A percentile compares a stretch with the other conserved stretches of the same genome.
Evolutionary conservation across 2,329 filamentous ascomycete species (phyloP).

Genomic region (Exophiala phaeomuriformis): DNA sequence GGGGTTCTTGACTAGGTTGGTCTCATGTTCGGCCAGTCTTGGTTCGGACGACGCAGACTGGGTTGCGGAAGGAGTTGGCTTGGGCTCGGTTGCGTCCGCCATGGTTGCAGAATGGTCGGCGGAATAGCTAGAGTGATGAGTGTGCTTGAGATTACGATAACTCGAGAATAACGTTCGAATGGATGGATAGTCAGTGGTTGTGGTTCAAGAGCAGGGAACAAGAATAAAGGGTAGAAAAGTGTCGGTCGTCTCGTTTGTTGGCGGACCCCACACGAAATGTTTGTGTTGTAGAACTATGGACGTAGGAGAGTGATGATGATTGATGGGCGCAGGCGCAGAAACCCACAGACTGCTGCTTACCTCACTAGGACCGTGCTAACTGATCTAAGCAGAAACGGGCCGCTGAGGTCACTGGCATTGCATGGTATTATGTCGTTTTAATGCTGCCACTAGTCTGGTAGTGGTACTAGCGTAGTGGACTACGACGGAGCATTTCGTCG

Average conservation of each 20-base stretch:
- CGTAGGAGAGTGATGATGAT: not conserved
- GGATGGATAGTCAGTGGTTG: not conserved
- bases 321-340: not conserved
- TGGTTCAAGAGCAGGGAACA: not conserved
- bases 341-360: not conserved
- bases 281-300: not conserved
- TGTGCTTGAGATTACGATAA: slow-evolving; percentile 1
- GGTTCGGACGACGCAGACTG: slow-evolving; percentile 22
- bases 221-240: not conserved
- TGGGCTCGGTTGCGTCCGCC: slow-evolving; percentile 22
- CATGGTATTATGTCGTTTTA: too few relatives aligned
- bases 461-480: too few relatives aligned
- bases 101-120: slow-evolving; percentile 11
- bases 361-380: not conserved
- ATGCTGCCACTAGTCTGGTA: too few relatives aligned
- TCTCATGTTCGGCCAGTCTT: slow-evolving; percentile 22
- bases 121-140: not conserved
- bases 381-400: not conserved
- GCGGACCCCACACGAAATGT: slow-evolving; percentile 12
- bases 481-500: too few relatives aligned
- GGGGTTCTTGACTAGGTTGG: slow-evolving; percentile 23
- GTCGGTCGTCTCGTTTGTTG: slow-evolving; percentile 14
- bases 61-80: slow-evolving; percentile 23
- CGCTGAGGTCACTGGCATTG: not conserved
- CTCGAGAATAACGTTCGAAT: not conserved